These are phyloP conservation scores for Avena insularis DNA, from an alignment of 176 grass and related monocot genomes.

Conservation along the genomic window DNA sequence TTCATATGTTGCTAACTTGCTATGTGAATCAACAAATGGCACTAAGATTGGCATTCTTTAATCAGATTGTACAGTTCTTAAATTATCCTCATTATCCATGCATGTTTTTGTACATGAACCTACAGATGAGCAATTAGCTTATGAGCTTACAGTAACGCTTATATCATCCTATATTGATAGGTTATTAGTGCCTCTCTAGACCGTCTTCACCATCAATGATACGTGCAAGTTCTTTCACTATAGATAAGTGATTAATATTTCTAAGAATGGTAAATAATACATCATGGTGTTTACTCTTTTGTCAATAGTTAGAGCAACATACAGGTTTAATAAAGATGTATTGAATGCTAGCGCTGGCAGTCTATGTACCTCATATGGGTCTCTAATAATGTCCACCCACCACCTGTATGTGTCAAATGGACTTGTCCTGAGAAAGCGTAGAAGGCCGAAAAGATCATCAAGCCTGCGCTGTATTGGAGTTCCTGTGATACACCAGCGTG, in stretches of 20 bases:
- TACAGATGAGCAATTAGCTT: slow-evolving; percentile 15
- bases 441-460: slow-evolving; percentile 91
- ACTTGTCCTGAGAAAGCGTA: slow-evolving; percentile 75
- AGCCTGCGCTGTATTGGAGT: slow-evolving; percentile 87
- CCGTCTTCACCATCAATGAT: background rate
- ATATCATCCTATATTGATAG: slow-evolving; percentile 1
- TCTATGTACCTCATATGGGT: slow-evolving; percentile 87
- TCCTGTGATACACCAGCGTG: slow-evolving; percentile 93
- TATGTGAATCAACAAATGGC: slow-evolving; percentile 18
- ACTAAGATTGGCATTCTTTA: slow-evolving; percentile 8
- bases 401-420: slow-evolving; percentile 92
- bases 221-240: slow-evolving; percentile 1
- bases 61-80: slow-evolving; percentile 30
- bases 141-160: slow-evolving; percentile 29
- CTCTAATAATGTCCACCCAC: slow-evolving; percentile 93
- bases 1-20: background rate
- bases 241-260: slow-evolving; percentile 10
- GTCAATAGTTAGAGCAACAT: slow-evolving; percentile 20
- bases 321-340: slow-evolving; percentile 5
- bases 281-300: slow-evolving; percentile 14
- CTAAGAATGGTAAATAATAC: slow-evolving; percentile 23
- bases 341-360: slow-evolving; percentile 29
- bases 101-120: slow-evolving; percentile 36
- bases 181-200: background rate
- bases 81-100: background rate